These are phyloP conservation scores for Clavispora fructus DNA, from an alignment of 805 yeast species.

Conservation along the genomic window DNA sequence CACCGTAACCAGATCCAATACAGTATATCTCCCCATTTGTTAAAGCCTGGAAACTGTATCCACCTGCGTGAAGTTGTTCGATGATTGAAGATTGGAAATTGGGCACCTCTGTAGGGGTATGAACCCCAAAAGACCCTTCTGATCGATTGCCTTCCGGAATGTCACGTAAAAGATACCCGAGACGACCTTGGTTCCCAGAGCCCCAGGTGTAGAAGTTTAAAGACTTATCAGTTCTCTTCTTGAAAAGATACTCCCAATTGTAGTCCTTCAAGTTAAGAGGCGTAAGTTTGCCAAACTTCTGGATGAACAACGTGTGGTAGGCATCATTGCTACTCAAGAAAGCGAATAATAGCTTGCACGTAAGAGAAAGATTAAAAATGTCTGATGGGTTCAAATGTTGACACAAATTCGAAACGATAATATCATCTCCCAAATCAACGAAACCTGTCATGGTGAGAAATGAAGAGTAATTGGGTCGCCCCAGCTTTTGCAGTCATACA, in stretches of 20 bases:
- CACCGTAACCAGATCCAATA: constrained; percentile 34
- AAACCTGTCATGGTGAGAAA: neutral
- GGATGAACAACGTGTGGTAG: constrained; percentile 35
- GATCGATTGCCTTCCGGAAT: constrained; percentile 19
- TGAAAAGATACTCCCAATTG: constrained; percentile 49
- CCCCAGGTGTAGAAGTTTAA: constrained; percentile 53
- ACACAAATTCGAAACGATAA: constrained; percentile 32
- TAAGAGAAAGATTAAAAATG: constrained; percentile 26
- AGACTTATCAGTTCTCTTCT: constrained; percentile 25
- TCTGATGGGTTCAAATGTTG: constrained; percentile 25
- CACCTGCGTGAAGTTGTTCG: constrained; percentile 55
- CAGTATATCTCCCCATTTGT: constrained; percentile 53
- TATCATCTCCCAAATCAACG: constrained; percentile 32
- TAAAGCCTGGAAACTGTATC: constrained; percentile 57
- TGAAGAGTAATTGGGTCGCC: neutral
- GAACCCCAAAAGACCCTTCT: constrained; percentile 19
- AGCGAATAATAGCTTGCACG: constrained; percentile 18
- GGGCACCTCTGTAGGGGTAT: constrained; percentile 33
- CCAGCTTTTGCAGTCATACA: neutral
- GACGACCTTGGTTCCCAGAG: constrained; percentile 34
- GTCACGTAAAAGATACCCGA: constrained; percentile 37
- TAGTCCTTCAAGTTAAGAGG: constrained; percentile 32
- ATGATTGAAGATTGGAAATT: constrained; percentile 30
- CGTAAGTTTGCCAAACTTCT: constrained; percentile 39
- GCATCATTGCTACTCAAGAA: constrained; percentile 24